These are phyloP conservation scores for Aspergillus wentii DNA, from an alignment of 495 filamentous ascomycete species.

Conservation along the genomic window DNA sequence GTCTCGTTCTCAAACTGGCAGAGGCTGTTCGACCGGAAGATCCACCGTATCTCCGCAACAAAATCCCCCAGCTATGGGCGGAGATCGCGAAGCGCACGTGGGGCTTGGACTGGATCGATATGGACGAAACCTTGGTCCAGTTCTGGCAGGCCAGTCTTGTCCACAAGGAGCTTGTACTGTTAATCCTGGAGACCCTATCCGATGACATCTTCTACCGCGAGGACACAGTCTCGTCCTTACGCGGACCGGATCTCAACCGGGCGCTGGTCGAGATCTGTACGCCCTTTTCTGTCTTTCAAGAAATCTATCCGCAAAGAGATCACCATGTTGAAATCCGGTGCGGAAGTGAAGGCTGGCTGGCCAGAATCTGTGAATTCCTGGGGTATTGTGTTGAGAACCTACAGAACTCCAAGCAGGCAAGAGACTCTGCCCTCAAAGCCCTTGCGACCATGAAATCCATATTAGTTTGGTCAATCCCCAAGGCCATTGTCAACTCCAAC, in stretches of 20 bases:
- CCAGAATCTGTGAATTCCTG: conserved; percentile 69
- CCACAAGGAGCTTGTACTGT: conserved; percentile 76
- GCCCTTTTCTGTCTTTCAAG: conserved; percentile 65
- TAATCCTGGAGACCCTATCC: conserved; percentile 84
- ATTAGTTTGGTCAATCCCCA: conserved; percentile 79
- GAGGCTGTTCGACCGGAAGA: conserved; percentile 66
- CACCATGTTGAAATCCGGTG: conserved; percentile 58
- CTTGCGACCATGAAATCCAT: conserved; percentile 71
- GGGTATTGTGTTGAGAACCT: conserved; percentile 65
- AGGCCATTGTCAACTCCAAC: conserved; percentile 64
- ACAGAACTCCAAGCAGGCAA: conserved; percentile 56
- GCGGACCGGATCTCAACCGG: conserved; percentile 77
- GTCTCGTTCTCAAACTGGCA: conserved; percentile 75
- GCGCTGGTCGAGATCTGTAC: conserved; percentile 91
- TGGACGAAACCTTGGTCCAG: conserved; percentile 78
- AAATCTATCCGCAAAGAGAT: conserved; percentile 66
- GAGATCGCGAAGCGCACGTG: conserved; percentile 91
- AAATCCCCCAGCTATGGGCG: conserved; percentile 92
- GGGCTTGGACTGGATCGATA: conserved; percentile 86
- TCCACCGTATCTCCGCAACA: conserved; percentile 82
- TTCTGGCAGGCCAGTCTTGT: conserved; percentile 73
- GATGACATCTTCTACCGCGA: conserved; percentile 92
- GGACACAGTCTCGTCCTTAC: conserved; percentile 75
- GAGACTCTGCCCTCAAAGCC: conserved; percentile 62
- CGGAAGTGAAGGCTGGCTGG: conserved; percentile 82